Evolutionary conservation across 805 yeast genomes (phyloP).

Genomic region (Tetrapisispora taiwanensis): DNA sequence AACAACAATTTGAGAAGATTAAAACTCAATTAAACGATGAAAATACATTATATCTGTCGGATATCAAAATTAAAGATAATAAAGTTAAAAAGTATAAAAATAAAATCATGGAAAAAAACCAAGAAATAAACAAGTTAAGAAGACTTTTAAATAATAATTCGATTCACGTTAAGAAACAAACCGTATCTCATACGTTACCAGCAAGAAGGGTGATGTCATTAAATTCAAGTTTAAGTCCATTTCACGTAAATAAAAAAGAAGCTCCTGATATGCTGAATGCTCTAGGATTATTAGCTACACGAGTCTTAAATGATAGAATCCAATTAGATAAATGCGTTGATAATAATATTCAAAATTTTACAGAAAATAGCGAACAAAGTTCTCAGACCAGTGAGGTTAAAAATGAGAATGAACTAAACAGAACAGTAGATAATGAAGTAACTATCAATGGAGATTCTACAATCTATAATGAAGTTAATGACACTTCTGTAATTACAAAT

Average conservation of each 20-base stretch:
- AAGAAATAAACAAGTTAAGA: constrained; percentile 34
- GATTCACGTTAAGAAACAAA: neutral
- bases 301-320: constrained; percentile 33
- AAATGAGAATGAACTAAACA: constrained; percentile 8
- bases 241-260: neutral
- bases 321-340: neutral
- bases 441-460: neutral
- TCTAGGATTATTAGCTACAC: constrained; percentile 45
- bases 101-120: constrained; percentile 35
- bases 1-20: constrained; percentile 28
- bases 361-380: neutral
- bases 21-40: constrained; percentile 27
- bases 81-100: constrained; percentile 37
- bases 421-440: constrained; percentile 4
- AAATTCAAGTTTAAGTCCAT: neutral
- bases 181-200: neutral
- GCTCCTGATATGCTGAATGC: constrained; percentile 35
- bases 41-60: constrained; percentile 29
- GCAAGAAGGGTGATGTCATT: neutral
- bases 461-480: neutral
- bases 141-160: constrained; percentile 24
- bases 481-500: neutral
- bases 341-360: constrained; percentile 4
- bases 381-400: constrained; percentile 5
- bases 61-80: constrained; percentile 33